A percentile compares a stretch with the other conserved stretches of the same genome.
These are phyloP conservation scores for Zymoseptoria crescenta DNA, from an alignment of 2,329 filamentous ascomycete species.

Conservation along the genomic window DNA sequence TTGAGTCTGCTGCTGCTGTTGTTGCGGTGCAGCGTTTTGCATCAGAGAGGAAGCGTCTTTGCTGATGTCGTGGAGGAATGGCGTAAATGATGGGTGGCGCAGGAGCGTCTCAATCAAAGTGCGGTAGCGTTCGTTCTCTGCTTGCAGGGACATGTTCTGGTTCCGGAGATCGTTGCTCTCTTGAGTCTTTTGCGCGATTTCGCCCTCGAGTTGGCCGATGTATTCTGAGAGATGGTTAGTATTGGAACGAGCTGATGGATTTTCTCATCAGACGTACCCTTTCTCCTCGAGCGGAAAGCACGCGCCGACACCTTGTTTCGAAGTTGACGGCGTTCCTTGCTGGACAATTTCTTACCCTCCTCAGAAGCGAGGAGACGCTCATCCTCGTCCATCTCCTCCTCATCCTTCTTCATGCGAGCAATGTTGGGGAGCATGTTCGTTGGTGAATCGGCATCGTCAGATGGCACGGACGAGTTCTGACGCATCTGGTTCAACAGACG, in stretches of 20 bases:
- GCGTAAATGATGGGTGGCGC: constrained; percentile 41
- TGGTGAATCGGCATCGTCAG: constrained; percentile 41
- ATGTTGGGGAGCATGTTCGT: constrained; percentile 54
- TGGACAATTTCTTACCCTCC: constrained; percentile 97
- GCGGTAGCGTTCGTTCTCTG: constrained; percentile 45
- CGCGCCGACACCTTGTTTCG: constrained; percentile 98
- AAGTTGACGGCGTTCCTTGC: constrained; percentile 93
- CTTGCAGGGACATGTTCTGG: constrained; percentile 62
- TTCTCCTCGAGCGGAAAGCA: constrained; percentile 94
- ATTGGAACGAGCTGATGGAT: not conserved
- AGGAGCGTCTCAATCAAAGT: constrained; percentile 72
- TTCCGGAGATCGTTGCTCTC: constrained; percentile 74
- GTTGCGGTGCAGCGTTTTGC: constrained; percentile 11
- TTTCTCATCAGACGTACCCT: constrained; percentile 57
- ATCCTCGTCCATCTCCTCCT: constrained; percentile 98
- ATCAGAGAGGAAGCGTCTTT: constrained; percentile 32
- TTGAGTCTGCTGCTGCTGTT: constrained; percentile 25
- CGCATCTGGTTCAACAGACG: constrained; percentile 90
- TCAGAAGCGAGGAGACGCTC: constrained; percentile 90
- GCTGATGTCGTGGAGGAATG: constrained; percentile 39
- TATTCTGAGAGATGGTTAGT: constrained; percentile 70
- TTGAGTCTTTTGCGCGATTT: constrained; percentile 74
- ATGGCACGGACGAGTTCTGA: constrained; percentile 53
- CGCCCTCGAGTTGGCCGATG: constrained; percentile 85
- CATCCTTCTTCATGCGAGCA: constrained; percentile 75